Percentiles rank a stretch among this genome's conserved stretches.
These are phyloP conservation scores for Aspergillus saccharolyticus DNA, from an alignment of 495 filamentous ascomycete species.

Conservation along the genomic window DNA sequence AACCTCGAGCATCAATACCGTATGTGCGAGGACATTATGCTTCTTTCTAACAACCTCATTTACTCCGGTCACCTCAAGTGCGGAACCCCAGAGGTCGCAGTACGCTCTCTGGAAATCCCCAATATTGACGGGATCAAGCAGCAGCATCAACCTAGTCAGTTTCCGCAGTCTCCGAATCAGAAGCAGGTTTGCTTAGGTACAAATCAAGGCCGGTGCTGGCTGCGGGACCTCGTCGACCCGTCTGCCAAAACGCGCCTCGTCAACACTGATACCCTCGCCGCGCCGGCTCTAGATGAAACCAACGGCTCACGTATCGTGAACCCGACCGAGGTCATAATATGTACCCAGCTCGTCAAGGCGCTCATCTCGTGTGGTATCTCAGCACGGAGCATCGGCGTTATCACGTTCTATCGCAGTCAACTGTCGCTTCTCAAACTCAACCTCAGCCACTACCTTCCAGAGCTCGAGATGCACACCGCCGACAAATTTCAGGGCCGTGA, in stretches of 20 bases:
- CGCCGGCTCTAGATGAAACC: conserved; percentile 59
- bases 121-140: conserved; percentile 53
- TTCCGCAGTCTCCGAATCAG: conserved; percentile 25
- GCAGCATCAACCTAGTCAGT: conserved; percentile 45
- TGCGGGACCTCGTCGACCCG: conserved; percentile 69
- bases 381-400: conserved; percentile 80
- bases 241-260: conserved; percentile 71
- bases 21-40: conserved; percentile 97
- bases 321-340: conserved; percentile 67
- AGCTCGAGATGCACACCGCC: conserved; percentile 90
- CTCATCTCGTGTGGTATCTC: conserved; percentile 71
- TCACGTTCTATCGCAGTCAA: conserved; percentile 96
- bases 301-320: conserved; percentile 85
- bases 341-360: conserved; percentile 69
- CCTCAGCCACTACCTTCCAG: conserved; percentile 44
- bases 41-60: conserved; percentile 85
- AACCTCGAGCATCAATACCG: conserved; percentile 94
- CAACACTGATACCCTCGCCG: conserved; percentile 74
- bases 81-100: conserved; percentile 70
- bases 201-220: conserved; percentile 61
- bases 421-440: conserved; percentile 59
- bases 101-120: conserved; percentile 53
- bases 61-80: conserved; percentile 87
- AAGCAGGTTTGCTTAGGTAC: conserved; percentile 49
- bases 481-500: conserved; percentile 96